Evolutionary conservation across 2,329 filamentous ascomycete species (phyloP), one percentile per base, ranked within the genome.

Genomic region (Pestalotiopsis sp.): DNA sequence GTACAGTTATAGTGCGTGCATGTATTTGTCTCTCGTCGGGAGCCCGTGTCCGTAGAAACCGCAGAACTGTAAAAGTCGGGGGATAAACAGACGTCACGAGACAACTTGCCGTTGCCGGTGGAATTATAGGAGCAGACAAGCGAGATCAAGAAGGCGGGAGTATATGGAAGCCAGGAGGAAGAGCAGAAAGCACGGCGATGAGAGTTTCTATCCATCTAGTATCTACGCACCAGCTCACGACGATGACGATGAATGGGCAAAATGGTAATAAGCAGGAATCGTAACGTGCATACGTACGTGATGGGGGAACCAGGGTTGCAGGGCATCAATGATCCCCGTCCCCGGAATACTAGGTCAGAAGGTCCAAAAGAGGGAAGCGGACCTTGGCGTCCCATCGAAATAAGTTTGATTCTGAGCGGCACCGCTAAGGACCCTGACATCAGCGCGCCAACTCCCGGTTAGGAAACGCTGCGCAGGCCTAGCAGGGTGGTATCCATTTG

Each of bases 381-480:
- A 52, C 45, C 45, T 36, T 36, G 20, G 45, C 20, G 45, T 52
- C 45, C 45, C 45, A 39, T 62, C 27, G 25, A 62, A 39, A 36
- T 39, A 62, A 62, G 59, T 62, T 62, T 62, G 38, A 62, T 62
- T 13, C 59, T 62, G 59, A 62, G 59, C 59, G 59, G 59, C 59
- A 36, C 59, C 36, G 59, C 59, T 62, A 62, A 62, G 17, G 31
- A n/a, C 59, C 59, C 13, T 62, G 31, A 52, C 45, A n/a, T 17
- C 45, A 20, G 20, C 17, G 45, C 45, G 17, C 45, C 45, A 52
- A 52, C 20, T 6, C 45, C 45, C 45, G 31, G 7, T 2, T 36
- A 36, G 31, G 31, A 36, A 36, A 36, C 31, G 31, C 31, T 36
- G 31, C 31, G 31, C 31, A 36, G 31, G 31, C 31, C 31, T 36